Evolutionary conservation across 352 stramenopile species (phyloP), one percentile per base, ranked within the genome.

Genomic region (Globisporangium iwayamae): DNA sequence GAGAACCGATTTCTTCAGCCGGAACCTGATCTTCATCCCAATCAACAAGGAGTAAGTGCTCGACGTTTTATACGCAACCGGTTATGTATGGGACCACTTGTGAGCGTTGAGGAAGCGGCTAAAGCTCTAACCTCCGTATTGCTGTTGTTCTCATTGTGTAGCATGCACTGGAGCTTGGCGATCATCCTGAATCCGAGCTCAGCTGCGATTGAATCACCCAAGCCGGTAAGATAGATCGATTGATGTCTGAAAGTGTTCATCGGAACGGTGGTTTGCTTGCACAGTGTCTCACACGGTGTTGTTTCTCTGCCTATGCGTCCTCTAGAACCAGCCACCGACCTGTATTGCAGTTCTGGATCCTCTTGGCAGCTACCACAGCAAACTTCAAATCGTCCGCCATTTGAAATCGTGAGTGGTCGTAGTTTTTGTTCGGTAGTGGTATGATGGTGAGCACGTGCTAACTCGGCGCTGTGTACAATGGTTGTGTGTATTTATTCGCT

Each of bases 41-140:
- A 95, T 95, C 71, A 93, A 95, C 73, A 90, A 91, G 58, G 74
- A 91, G 86, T 93, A 74, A 60, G 81, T 65, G 3, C 50, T n/a
- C 48, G 56, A 16, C 56, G 1, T 11, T 39, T 10, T 39, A 28
- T 10, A 39, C 11, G 34, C 34, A 39, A 39, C 0, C 4, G 8
- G 34, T 28, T 28, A 28, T 28, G 7, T 39, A 39, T 39, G 11
- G 34, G 34, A 39, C 34, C 34, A 39, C 25, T 39, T 39, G 34
- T 11, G 34, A 11, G 34, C 10, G 14, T 50, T 30, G 43, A 25
- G 46, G 5, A 14, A 7, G 11, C 14, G 10, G 25, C 30, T 45
- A 8, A 4, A 34, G 2, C 45, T 14, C 52, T 66, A n/a, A 60
- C 41, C 13, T 25, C 62, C 36, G n/a, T 25, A 30, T n/a, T 71